These are phyloP conservation scores for Brassica hybrid DNA, from an alignment of 441 rosid species.

Conservation along the genomic window DNA sequence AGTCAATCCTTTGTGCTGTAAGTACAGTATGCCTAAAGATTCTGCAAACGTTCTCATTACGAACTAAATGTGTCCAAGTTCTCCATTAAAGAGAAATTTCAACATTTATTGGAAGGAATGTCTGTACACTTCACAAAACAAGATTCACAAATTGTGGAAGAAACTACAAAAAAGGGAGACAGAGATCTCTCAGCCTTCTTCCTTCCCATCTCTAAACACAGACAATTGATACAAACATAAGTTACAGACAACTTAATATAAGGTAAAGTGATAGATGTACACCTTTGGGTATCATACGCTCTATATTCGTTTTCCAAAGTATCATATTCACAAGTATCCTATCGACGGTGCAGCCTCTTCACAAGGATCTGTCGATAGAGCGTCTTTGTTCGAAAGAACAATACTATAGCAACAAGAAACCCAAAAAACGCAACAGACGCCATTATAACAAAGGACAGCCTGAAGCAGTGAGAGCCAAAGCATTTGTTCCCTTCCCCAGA, in stretches of 20 bases:
- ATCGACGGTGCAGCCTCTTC: slow-evolving; percentile 48
- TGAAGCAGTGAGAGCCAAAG: slow-evolving; percentile 69
- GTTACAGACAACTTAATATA: slow-evolving; percentile 20
- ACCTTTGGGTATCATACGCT: slow-evolving; percentile 11
- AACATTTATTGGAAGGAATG: slow-evolving; percentile 21
- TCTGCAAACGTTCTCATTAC: too few species aligned
- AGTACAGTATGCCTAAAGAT: too few species aligned
- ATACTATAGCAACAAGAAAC: slow-evolving; percentile 56
- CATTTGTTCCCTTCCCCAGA: slow-evolving; percentile 54
- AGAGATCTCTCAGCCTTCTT: slow-evolving; percentile 23
- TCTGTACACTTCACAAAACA: slow-evolving; percentile 23
- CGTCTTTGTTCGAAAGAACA: slow-evolving; percentile 62
- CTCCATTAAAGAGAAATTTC: not conserved
- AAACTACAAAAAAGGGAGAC: slow-evolving; percentile 15
- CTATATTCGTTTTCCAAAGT: not conserved
- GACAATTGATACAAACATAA: slow-evolving; percentile 6
- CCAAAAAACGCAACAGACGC: slow-evolving; percentile 64
- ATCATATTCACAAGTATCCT: slow-evolving; percentile 29
- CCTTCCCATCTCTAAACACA: slow-evolving; percentile 19
- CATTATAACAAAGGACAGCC: slow-evolving; percentile 74
- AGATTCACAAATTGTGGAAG: slow-evolving; percentile 14
- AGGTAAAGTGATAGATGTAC: slow-evolving; percentile 22
- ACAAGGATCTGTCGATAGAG: slow-evolving; percentile 57
- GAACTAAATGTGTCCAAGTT: not conserved
- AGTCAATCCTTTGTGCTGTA: too few species aligned